A percentile compares a stretch with the other conserved stretches of the same genome.
phyloP scores from a whole-genome alignment of 2,329 filamentous ascomycete genomes.

The Cladosporium sp. region DNA sequence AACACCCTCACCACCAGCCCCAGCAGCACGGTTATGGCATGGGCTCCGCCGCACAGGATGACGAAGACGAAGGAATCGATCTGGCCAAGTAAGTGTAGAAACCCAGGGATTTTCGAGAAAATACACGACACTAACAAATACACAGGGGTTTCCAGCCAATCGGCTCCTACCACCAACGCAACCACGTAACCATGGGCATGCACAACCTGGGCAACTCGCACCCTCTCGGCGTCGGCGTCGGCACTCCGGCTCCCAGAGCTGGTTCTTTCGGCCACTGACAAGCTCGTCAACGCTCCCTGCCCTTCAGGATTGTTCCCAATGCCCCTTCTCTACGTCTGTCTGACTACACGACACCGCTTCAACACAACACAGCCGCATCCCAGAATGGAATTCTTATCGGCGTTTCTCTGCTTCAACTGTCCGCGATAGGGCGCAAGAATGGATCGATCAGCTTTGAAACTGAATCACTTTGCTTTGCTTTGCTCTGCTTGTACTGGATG shows the following conservation, averaged over 20 bases:
- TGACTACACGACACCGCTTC: no score
- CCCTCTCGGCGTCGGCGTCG: slow-evolving; percentile 3
- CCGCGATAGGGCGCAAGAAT: no score
- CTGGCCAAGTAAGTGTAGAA: slow-evolving; percentile 42
- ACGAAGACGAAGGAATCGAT: slow-evolving; percentile 45
- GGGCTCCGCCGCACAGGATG: slow-evolving; percentile 30
- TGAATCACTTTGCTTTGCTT: no score
- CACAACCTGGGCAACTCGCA: slow-evolving; percentile 13
- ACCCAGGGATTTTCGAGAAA: neutral
- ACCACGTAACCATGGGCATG: slow-evolving; percentile 20
- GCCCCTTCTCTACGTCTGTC: no score
- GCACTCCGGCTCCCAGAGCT: slow-evolving; percentile 4
- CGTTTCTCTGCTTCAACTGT: no score
- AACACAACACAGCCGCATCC: no score
- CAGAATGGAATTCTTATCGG: no score
- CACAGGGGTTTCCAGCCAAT: slow-evolving; percentile 48
- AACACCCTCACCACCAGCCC: slow-evolving; percentile 10
- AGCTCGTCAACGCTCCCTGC: neutral
- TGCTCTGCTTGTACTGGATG: no score
- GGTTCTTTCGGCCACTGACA: slow-evolving; percentile 7
- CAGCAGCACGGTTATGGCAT: slow-evolving; percentile 9
- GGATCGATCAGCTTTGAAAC: no score
- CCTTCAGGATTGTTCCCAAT: no score
- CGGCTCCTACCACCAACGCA: slow-evolving; percentile 41
- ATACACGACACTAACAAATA: slow-evolving; percentile 18